Conservation (phyloP, 164 flowering plant species). For the Cinnamomum chago region DNA sequence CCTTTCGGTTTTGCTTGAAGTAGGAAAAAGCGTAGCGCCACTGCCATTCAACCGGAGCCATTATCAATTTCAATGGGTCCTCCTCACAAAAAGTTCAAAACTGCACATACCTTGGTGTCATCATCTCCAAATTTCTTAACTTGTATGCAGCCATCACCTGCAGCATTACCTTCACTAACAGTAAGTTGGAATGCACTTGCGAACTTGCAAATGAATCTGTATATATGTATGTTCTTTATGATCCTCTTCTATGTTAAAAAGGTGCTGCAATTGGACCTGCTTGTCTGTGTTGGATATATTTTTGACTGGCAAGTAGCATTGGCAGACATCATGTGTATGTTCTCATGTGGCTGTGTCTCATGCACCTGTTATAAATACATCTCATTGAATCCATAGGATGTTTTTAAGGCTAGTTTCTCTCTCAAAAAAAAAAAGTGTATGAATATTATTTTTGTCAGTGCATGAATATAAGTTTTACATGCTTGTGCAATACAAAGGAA, state of each 20-base stretch:
- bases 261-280: background rate
- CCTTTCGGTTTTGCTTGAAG: background rate
- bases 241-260: background rate
- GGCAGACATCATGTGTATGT: background rate
- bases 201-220: too few species aligned
- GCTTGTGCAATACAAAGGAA: too few species aligned
- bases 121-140: constrained; percentile 13
- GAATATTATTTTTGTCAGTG: background rate
- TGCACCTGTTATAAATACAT: background rate
- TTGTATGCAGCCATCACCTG: constrained; percentile 19
- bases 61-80: constrained; percentile 6
- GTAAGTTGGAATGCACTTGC: constrained; percentile 13
- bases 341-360: background rate
- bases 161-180: constrained; percentile 13
- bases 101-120: constrained; percentile 2
- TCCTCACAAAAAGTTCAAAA: constrained; percentile 19
- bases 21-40: constrained; percentile 29
- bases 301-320: background rate
- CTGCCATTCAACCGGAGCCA: constrained; percentile 9
- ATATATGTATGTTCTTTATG: background rate
- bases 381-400: background rate
- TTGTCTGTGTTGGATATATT: background rate
- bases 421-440: background rate
- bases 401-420: background rate
- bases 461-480: background rate